Conservation (phyloP, 2,329 filamentous ascomycete genomes). For the Endoconidiophora polonica region DNA sequence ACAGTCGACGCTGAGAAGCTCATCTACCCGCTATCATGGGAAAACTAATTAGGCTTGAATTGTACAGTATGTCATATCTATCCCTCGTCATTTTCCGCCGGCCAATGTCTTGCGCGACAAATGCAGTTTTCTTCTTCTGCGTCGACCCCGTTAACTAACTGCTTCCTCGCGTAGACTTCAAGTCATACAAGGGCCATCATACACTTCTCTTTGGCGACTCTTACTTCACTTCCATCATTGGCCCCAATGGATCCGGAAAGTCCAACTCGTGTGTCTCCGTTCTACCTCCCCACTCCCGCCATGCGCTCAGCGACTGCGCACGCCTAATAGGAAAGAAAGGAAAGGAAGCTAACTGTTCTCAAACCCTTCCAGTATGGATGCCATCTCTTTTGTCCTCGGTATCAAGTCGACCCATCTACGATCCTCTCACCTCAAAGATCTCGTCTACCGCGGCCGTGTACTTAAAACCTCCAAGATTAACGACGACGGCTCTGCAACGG, state of each 20-base stretch:
- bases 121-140: slow-evolving; percentile 15
- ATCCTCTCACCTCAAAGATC: slow-evolving; percentile 80
- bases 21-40: slow-evolving; percentile 49
- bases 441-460: slow-evolving; percentile 90
- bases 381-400: slow-evolving; percentile 94
- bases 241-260: slow-evolving; percentile 97
- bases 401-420: slow-evolving; percentile 98
- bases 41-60: slow-evolving; percentile 84
- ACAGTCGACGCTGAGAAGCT: neutral
- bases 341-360: neutral
- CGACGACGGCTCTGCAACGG: slow-evolving; percentile 63
- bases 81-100: slow-evolving; percentile 1
- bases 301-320: neutral
- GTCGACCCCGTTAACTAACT: slow-evolving; percentile 11
- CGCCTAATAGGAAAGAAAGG: too few species aligned
- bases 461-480: slow-evolving; percentile 86
- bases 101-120: neutral
- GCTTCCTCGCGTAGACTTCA: slow-evolving; percentile 55
- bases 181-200: slow-evolving; percentile 97
- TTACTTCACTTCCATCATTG: slow-evolving; percentile 98
- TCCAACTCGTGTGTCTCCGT: slow-evolving; percentile 69
- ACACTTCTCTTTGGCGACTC: slow-evolving; percentile 88
- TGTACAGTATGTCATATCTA: slow-evolving; percentile 54
- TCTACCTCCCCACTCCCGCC: neutral
- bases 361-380: slow-evolving; percentile 61